Percentiles rank a stretch among this genome's conserved stretches.
These are phyloP conservation scores for Agapanthus africanus DNA, from an alignment of 106 monocot species.

Conservation along the genomic window DNA sequence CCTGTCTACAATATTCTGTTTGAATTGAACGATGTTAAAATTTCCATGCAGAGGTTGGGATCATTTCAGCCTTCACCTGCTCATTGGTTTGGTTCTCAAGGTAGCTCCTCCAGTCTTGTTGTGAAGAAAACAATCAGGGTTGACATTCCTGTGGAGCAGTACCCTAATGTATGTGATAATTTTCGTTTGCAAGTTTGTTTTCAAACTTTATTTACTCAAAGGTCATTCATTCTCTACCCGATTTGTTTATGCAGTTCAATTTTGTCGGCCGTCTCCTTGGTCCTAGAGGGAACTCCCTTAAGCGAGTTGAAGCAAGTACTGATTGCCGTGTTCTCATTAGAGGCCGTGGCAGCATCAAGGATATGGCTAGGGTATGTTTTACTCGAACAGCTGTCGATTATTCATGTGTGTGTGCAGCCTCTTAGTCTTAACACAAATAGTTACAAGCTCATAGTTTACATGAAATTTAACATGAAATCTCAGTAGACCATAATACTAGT, in stretches of 20 bases:
- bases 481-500: background rate
- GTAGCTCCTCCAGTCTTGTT: slow-evolving; percentile 45
- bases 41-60: slow-evolving; percentile 44
- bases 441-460: background rate
- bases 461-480: background rate
- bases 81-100: slow-evolving; percentile 55
- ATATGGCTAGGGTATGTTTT: slow-evolving; percentile 48
- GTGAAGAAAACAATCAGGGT: slow-evolving; percentile 74
- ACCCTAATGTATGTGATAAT: slow-evolving; percentile 45
- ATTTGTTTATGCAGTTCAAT: slow-evolving; percentile 46
- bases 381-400: background rate
- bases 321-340: slow-evolving; percentile 73
- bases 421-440: background rate
- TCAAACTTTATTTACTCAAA: background rate
- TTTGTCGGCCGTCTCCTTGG: slow-evolving; percentile 77
- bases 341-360: slow-evolving; percentile 74
- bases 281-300: slow-evolving; percentile 71
- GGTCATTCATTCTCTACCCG: background rate
- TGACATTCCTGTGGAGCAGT: slow-evolving; percentile 71
- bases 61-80: slow-evolving; percentile 32
- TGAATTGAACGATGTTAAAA: background rate
- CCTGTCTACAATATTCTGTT: background rate
- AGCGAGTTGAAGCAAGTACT: slow-evolving; percentile 64
- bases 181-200: background rate
- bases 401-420: background rate